phyloP scores from a whole-genome alignment of 306 rosid genomes.

The Prunus armeniaca region DNA sequence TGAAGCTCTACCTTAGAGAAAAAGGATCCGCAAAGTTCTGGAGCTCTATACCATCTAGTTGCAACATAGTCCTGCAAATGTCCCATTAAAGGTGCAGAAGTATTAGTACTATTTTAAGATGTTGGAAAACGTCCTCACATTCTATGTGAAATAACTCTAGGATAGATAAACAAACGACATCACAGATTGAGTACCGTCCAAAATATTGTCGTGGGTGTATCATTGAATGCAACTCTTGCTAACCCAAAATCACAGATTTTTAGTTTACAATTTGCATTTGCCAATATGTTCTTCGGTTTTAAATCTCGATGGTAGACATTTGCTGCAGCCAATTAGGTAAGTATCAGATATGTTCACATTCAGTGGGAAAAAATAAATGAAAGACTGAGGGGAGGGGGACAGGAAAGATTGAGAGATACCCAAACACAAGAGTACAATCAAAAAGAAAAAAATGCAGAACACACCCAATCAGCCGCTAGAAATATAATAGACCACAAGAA shows the following conservation, averaged over 20 bases:
- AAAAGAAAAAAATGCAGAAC: background rate
- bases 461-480: background rate
- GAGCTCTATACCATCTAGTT: constrained; percentile 99
- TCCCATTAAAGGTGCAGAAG: constrained; percentile 12
- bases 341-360: constrained; percentile 26
- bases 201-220: constrained; percentile 83
- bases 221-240: constrained; percentile 90
- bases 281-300: constrained; percentile 95
- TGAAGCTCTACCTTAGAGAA: constrained; percentile 72
- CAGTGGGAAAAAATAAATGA: background rate
- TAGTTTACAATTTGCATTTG: constrained; percentile 95
- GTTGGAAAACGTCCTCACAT: background rate
- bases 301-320: constrained; percentile 95
- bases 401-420: background rate
- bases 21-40: constrained; percentile 96
- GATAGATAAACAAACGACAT: background rate
- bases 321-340: constrained; percentile 54
- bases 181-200: constrained; percentile 74
- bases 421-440: background rate
- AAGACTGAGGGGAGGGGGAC: background rate
- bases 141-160: constrained; percentile 1
- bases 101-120: constrained; percentile 17
- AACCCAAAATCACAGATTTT: constrained; percentile 96
- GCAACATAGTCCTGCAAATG: constrained; percentile 87
- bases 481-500: background rate